Conservation (phyloP, 257 asterid genomes). For the Osmanthus fragrans region DNA sequence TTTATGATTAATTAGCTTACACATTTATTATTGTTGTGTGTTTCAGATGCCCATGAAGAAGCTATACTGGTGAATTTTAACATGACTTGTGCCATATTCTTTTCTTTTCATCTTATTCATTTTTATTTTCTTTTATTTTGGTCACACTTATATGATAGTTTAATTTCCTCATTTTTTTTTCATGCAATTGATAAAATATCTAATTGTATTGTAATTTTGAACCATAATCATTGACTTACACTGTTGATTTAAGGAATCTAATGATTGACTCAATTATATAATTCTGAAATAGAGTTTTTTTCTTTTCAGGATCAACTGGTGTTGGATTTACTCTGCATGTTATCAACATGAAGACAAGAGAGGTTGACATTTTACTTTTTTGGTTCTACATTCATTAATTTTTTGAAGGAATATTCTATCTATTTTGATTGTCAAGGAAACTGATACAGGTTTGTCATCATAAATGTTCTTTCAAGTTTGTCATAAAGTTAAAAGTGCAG, state of each 20-base stretch:
- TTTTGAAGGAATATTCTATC: not conserved
- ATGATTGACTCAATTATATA: not conserved
- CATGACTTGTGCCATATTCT: not conserved
- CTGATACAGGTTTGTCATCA: not conserved
- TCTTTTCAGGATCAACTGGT: conserved; percentile 47
- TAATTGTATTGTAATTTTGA: not conserved
- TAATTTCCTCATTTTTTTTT: not conserved
- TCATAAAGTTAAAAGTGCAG: not conserved
- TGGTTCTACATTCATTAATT: not conserved
- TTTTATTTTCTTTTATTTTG: not conserved
- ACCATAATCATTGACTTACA: not conserved
- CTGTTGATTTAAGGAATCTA: not conserved
- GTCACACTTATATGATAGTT: conserved; percentile 4
- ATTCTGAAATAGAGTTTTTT: not conserved
- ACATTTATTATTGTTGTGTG: not conserved
- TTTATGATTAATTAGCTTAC: too few relatives aligned
- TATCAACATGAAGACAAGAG: conserved; percentile 47
- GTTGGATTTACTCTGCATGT: conserved; percentile 49
- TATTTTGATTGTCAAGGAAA: not conserved
- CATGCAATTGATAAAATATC: conserved; percentile 9
- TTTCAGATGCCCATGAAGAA: not conserved
- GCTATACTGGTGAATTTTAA: not conserved
- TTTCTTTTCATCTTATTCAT: not conserved
- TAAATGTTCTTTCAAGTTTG: not conserved
- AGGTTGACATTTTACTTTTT: conserved; percentile 32